These are phyloP conservation scores for Sugiyamaella chiloensis DNA, from an alignment of 805 yeast species.

Conservation along the genomic window DNA sequence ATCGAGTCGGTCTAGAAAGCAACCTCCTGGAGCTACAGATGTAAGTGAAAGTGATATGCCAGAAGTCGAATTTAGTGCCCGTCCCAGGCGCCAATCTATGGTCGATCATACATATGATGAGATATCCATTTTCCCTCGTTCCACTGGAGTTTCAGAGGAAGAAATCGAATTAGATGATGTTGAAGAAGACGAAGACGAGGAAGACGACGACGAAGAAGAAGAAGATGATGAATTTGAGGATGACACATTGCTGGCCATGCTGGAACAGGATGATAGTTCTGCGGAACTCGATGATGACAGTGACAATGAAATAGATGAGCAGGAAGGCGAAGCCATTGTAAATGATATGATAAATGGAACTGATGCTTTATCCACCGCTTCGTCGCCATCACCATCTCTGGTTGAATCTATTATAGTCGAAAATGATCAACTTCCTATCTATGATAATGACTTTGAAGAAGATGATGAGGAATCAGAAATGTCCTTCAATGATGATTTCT, in stretches of 20 bases:
- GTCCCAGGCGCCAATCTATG: constrained; percentile 11
- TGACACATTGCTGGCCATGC: constrained; percentile 39
- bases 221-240: constrained; percentile 57
- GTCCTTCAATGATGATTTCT: constrained; percentile 28
- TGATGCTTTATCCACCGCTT: constrained; percentile 16
- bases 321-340: constrained; percentile 39
- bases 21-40: constrained; percentile 13
- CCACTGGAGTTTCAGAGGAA: constrained; percentile 39
- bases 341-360: constrained; percentile 28
- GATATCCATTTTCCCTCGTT: constrained; percentile 28
- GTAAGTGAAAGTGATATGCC: constrained; percentile 13
- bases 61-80: background rate
- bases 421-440: constrained; percentile 27
- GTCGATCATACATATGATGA: constrained; percentile 30
- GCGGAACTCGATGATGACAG: constrained; percentile 44
- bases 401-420: constrained; percentile 6
- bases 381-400: constrained; percentile 22
- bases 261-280: constrained; percentile 37
- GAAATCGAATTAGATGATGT: constrained; percentile 19
- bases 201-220: constrained; percentile 20
- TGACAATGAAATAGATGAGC: constrained; percentile 34
- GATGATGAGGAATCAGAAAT: constrained; percentile 28
- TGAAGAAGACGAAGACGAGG: constrained; percentile 17
- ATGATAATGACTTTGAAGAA: constrained; percentile 29
- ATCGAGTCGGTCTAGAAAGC: constrained; percentile 1